These are phyloP conservation scores for Sugiyamaella novakii DNA, from an alignment of 1,139 yeast genomes.

Conservation along the genomic window DNA sequence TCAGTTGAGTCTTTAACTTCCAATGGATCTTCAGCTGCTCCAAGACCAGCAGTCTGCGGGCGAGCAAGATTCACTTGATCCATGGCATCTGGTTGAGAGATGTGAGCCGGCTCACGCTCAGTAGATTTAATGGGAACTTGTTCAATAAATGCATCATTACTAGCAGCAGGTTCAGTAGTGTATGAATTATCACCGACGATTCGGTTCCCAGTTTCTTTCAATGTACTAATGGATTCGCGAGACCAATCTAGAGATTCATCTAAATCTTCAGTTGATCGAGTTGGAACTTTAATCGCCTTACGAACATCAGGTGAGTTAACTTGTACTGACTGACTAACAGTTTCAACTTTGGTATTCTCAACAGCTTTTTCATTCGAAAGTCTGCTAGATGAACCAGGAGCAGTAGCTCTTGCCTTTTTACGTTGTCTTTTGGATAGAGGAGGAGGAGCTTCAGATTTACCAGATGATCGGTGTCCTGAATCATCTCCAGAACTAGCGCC, in stretches of 20 bases:
- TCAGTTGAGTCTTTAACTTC: no score
- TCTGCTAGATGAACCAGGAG: background rate
- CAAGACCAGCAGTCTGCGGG: no score
- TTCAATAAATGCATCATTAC: background rate
- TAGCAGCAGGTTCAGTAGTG: background rate
- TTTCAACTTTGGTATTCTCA: background rate
- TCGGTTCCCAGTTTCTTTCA: no score
- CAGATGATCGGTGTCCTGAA: background rate
- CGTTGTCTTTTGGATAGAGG: conserved; percentile 7
- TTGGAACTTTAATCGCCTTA: conserved; percentile 9
- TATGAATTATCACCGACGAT: background rate
- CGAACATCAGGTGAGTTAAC: background rate
- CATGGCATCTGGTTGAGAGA: no score
- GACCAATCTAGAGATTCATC: conserved; percentile 9
- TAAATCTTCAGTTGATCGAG: conserved; percentile 5
- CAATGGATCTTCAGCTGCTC: no score
- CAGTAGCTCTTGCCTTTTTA: conserved; percentile 4
- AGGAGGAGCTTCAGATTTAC: background rate
- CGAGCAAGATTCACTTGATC: no score
- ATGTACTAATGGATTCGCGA: conserved; percentile 8
- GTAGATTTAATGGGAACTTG: background rate
- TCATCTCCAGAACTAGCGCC: conserved; percentile 1
- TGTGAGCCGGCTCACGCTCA: background rate
- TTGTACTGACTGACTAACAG: background rate
- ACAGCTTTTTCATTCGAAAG: background rate